Evolutionary conservation across 73 alveolate genomes (phyloP), one percentile per base, ranked within the genome.

Genomic region (Symbiodinium natans): DNA sequence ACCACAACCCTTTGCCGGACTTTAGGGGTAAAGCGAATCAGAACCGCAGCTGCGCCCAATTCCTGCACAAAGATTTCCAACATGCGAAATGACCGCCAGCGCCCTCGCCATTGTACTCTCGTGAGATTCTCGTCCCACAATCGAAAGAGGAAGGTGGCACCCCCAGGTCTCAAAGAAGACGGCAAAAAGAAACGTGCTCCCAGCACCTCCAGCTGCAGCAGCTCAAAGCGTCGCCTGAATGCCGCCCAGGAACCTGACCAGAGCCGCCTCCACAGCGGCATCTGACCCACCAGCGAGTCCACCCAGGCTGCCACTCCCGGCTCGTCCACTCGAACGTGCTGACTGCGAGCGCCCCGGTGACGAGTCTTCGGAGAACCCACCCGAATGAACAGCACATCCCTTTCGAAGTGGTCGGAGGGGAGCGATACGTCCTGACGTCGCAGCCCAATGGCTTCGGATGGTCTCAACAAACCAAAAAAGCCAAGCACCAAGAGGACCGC

Each of bases 401-500:
- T 46, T 9, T 75, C 48, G n/a, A 23, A 40, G 39, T 34, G 59
- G 9, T 82, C 88, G 63, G 7, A 21, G 0, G 88, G 88, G 10
- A 82, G 88, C 21, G 56, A 11, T 10, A 36, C 19, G 39, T 82
- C 88, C 25, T 33, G 56, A 15, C 88, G 25, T 17, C 88, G 54
- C 56, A 82, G 41, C 36, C 36, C 31, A n/a, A 82, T 38, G 38
- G 11, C 33, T 59, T 82, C 88, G 8, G 88, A 9, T 10, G 88
- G 88, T n/a, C 68, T 82, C 88, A 82, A 38, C 36, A 82, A 5
- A 7, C 88, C 88, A 36, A 38, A 82, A 40, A 36, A 82, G 63
- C 88, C 88, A 6, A 82, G 17, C 39, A 40, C 63, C 88, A 82
- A 38, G 33, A 82, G 54, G 36, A 38, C 88, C 88, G 88, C 88